These are phyloP conservation scores for Pythium insidiosum DNA, from an alignment of 352 stramenopile species.

Conservation along the genomic window DNA sequence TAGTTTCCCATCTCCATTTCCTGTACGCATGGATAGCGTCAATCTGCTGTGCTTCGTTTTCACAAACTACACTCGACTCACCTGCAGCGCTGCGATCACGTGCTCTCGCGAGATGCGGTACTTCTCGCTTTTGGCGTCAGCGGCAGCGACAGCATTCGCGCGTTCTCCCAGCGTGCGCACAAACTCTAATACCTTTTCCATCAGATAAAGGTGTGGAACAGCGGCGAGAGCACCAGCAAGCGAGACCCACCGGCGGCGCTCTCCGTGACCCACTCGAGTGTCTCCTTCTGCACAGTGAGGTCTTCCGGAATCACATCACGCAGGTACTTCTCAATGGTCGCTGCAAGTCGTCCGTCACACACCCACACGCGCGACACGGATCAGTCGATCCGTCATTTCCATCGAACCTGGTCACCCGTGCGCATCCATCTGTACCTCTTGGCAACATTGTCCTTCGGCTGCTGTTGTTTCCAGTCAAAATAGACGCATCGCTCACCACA, in stretches of 20 bases:
- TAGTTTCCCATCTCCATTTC: conserved; percentile 7
- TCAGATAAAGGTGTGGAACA: no score
- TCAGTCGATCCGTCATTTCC: no score
- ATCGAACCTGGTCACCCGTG: no score
- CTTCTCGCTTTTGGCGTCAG: conserved; percentile 45
- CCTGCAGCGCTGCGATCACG: conserved; percentile 44
- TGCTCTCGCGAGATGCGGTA: conserved; percentile 62
- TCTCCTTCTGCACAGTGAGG: conserved; percentile 49
- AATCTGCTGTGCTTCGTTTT: not conserved
- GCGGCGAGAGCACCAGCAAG: not conserved
- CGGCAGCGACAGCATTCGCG: conserved; percentile 45
- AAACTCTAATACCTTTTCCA: no score
- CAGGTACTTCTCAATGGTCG: conserved; percentile 33
- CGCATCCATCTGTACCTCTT: no score
- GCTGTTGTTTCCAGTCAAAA: no score
- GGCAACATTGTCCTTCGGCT: no score
- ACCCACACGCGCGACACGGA: no score
- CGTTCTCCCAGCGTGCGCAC: conserved; percentile 30
- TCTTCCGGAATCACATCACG: conserved; percentile 46
- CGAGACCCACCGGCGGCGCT: conserved; percentile 27
- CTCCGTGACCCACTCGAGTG: conserved; percentile 56
- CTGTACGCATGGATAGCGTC: conserved; percentile 1
- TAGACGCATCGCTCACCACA: no score
- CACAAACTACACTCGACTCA: conserved; percentile 3
- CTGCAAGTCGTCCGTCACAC: no score